Evolutionary conservation across 345 rosid genomes (phyloP).

Genomic region (Hibiscus mutabilis): DNA sequence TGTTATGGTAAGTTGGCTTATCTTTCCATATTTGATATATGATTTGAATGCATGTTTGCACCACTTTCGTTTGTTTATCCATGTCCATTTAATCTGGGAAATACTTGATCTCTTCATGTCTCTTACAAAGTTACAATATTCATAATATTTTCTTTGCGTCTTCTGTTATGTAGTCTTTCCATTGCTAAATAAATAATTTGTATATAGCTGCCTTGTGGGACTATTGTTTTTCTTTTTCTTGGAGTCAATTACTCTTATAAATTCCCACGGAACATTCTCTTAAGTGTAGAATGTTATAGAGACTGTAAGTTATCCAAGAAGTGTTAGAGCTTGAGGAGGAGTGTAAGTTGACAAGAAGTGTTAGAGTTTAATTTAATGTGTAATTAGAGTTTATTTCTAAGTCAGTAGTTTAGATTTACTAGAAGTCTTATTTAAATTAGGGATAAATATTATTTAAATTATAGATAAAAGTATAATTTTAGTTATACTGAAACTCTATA

Average conservation of each 20-base stretch:
- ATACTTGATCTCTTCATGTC: neutral
- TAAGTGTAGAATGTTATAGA: neutral
- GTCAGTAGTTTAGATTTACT: too few species aligned
- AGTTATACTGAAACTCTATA: too few species aligned
- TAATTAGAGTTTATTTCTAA: too few species aligned
- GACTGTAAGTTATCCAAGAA: too few species aligned
- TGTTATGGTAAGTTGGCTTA: constrained; percentile 57
- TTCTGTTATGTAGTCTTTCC: neutral
- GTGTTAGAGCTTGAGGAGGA: too few species aligned
- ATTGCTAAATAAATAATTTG: neutral
- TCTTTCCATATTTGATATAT: neutral
- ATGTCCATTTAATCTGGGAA: neutral
- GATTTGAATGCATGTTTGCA: constrained; percentile 3
- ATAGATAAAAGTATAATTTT: too few species aligned
- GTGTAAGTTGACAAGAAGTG: too few species aligned
- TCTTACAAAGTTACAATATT: constrained; percentile 1
- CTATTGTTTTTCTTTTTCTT: neutral
- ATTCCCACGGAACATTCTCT: neutral
- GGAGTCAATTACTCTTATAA: neutral
- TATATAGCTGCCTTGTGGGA: neutral
- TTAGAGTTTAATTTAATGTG: too few species aligned
- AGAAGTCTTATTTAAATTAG: too few species aligned
- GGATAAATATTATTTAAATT: too few species aligned
- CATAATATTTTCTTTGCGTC: neutral
- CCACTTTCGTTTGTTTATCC: neutral